Percentiles rank a stretch among this genome's conserved stretches.
These are phyloP conservation scores for Microthlaspi erraticum DNA, from an alignment of 345 rosid genomes.

Conservation along the genomic window DNA sequence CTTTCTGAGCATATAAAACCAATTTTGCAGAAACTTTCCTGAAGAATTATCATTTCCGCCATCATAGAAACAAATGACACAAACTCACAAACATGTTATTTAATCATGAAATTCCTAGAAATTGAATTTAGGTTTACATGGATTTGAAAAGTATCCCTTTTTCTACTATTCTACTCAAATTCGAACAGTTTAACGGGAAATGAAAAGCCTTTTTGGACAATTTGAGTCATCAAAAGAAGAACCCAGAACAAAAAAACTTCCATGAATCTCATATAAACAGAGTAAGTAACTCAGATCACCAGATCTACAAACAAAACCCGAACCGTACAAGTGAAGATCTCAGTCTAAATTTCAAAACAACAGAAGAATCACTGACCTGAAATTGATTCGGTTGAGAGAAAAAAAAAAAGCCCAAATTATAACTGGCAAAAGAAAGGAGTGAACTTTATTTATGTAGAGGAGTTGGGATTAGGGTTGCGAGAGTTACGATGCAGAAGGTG, in stretches of 20 bases:
- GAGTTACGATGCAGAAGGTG: slow-evolving; percentile 30
- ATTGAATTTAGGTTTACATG: background rate
- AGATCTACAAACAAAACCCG: slow-evolving; percentile 19
- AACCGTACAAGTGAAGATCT: slow-evolving; percentile 11
- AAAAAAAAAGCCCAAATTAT: background rate
- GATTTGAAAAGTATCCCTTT: background rate
- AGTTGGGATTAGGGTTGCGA: slow-evolving; percentile 14
- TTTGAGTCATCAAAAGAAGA: background rate
- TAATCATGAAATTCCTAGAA: background rate
- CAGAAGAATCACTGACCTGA: slow-evolving; percentile 30
- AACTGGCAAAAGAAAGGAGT: background rate
- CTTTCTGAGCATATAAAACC: background rate
- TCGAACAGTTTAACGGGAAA: background rate
- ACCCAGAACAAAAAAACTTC: background rate
- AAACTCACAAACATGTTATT: background rate
- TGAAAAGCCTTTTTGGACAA: slow-evolving; percentile 4
- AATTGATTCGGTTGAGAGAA: background rate
- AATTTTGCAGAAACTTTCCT: background rate
- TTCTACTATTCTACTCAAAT: background rate
- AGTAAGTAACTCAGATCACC: background rate
- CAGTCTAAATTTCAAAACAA: background rate
- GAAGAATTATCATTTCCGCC: background rate
- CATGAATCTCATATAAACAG: slow-evolving; percentile 23
- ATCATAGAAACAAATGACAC: slow-evolving; percentile 10
- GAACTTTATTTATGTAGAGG: slow-evolving; percentile 27